Evolutionary conservation across 2,329 filamentous ascomycete genomes (phyloP).

Genomic region (Xylaria sp.): DNA sequence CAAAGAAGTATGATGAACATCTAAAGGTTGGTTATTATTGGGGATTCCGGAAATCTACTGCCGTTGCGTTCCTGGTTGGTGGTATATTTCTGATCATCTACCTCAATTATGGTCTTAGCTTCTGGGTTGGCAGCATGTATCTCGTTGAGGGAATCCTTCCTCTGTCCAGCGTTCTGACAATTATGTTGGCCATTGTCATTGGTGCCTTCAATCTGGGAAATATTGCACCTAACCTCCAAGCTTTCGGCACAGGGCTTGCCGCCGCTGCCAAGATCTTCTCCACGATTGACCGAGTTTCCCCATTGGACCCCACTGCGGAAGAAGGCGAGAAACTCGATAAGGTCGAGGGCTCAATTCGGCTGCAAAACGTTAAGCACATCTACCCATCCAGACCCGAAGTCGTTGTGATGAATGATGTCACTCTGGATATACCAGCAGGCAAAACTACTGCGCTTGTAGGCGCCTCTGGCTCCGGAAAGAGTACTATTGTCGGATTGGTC

Average conservation of each 20-base stretch:
- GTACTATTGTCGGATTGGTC: slow-evolving; percentile 90
- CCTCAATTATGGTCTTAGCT: slow-evolving; percentile 86
- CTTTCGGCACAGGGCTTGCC: slow-evolving; percentile 84
- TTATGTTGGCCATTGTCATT: slow-evolving; percentile 91
- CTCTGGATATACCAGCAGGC: slow-evolving; percentile 82
- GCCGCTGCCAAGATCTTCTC: slow-evolving; percentile 92
- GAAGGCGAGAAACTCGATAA: slow-evolving; percentile 78
- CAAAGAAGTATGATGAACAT: slow-evolving; percentile 83
- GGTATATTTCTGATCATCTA: slow-evolving; percentile 87
- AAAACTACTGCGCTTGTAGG: slow-evolving; percentile 95
- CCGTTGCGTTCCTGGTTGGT: slow-evolving; percentile 82
- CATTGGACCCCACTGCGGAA: slow-evolving; percentile 79
- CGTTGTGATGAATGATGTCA: slow-evolving; percentile 86
- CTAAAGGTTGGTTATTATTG: slow-evolving; percentile 77
- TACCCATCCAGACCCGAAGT: slow-evolving; percentile 95
- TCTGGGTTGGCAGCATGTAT: slow-evolving; percentile 87
- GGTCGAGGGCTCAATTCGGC: slow-evolving; percentile 81
- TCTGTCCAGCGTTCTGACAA: slow-evolving; percentile 80
- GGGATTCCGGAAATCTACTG: slow-evolving; percentile 79
- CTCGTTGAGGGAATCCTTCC: slow-evolving; percentile 73
- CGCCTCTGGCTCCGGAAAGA: slow-evolving; percentile 93
- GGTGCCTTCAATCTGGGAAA: slow-evolving; percentile 92
- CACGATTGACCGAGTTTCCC: slow-evolving; percentile 89
- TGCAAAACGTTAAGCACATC: slow-evolving; percentile 88
- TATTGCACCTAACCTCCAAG: slow-evolving; percentile 84